Base-by-base conservation (phyloP, 2,329 filamentous ascomycete genomes). In the Emericellopsis atlantica region DNA sequence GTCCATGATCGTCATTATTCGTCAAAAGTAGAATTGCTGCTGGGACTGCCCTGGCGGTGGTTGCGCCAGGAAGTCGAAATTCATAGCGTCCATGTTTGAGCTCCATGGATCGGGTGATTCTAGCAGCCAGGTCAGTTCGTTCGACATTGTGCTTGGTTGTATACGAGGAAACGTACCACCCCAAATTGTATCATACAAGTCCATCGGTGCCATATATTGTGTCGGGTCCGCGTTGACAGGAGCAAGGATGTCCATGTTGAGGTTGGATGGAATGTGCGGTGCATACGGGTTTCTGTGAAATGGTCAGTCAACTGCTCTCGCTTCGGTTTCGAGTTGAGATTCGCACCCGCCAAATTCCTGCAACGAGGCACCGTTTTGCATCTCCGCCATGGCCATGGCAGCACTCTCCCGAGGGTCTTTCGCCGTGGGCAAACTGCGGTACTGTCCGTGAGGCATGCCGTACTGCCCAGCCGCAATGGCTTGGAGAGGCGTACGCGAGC, bases 181-280 rank as follows among this genome's bases (percentile, higher is more conserved):
- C 61, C 79, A 81, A 36, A 81, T 81, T 4, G 75, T 79, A 50
- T 81, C 76, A 52, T 79, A 81, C 1, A 81, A 59, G 45, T 81
- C 77, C 74, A 81, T 76, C 1, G 77, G 77, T 32, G 76, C 77
- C 66, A 81, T 75, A 48, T 76, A 72, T 29, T 74, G 62, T 4
- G 69, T 64, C 14, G 73, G 72, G 44, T 79, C 76, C 10, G 74
- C 60, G 36, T 63, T 76, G 65, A 75, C 58, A 31, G 62, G 56
- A 38, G 60, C 56, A 39, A 76, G 57, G 36, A 67, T 68, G 6
- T 70, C 56, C 29, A 75, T 53, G 38, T 52, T 55, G 35, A 59
- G 54, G 23, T 45, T 54, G 14, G 51, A 45, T 15, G 57, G 61
- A 44, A 71, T 56, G 34, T 60, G 52, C 32, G 59, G 58, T 14